Percentiles rank a stretch among this genome's conserved stretches.
These are phyloP conservation scores for Ceratocystis papillata DNA, from an alignment of 2,329 filamentous ascomycete species.

Conservation along the genomic window DNA sequence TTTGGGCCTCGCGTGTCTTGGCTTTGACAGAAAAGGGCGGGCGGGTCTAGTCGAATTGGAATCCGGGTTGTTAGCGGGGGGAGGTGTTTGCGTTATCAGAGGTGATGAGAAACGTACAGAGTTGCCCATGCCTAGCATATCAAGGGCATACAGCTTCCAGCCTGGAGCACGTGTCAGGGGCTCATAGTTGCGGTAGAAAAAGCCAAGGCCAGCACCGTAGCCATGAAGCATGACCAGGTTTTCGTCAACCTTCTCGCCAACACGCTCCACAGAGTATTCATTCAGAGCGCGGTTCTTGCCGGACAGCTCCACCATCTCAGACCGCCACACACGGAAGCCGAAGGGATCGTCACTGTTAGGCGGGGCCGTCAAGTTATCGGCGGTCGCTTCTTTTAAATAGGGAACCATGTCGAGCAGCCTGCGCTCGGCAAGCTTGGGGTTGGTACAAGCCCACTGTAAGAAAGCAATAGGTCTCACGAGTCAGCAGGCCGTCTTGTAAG, in stretches of 20 bases:
- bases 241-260: constrained; percentile 68
- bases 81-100: neutral
- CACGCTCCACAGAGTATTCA: constrained; percentile 79
- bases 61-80: neutral
- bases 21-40: constrained; percentile 76
- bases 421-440: constrained; percentile 74
- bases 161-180: constrained; percentile 64
- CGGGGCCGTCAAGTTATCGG: constrained; percentile 35
- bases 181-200: constrained; percentile 98
- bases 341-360: constrained; percentile 56
- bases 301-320: constrained; percentile 69
- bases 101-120: constrained; percentile 36
- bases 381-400: constrained; percentile 63
- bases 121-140: constrained; percentile 90
- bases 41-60: constrained; percentile 38
- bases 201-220: constrained; percentile 89
- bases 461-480: constrained; percentile 20
- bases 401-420: constrained; percentile 79
- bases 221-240: constrained; percentile 93
- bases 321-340: constrained; percentile 76
- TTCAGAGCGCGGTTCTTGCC: constrained; percentile 84
- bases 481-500: neutral
- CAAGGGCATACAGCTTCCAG: constrained; percentile 87
- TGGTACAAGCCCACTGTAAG: constrained; percentile 71
- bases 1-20: constrained; percentile 69